Evolutionary conservation across 352 stramenopile species (phyloP), one percentile per base, ranked within the genome.

Genomic region (Globisporangium carolinianum): DNA sequence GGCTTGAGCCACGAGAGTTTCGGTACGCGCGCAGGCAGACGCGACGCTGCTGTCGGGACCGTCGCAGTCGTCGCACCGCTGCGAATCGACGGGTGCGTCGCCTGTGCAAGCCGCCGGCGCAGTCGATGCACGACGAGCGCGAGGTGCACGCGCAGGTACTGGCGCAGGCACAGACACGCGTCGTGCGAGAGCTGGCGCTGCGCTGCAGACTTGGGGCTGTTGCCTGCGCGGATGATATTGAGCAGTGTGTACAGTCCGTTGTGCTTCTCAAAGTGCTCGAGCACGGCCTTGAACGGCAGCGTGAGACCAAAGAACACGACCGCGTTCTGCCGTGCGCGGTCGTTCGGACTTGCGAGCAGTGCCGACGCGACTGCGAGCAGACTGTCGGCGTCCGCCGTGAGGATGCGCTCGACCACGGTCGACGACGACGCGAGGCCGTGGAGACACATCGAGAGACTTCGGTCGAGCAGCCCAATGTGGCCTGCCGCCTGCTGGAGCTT

Each of bases 221-320:
- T 93, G 7, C 81, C 83, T 5, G 84, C 79, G 18, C 85, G 81
- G 53, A 95, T 92, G 42, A 92, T 86, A 64, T 93, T 95, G 17
- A 95, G 55, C 15, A 95, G 60, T 9, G 75, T 90, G 58, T 95
- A 95, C 12, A 95, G 41, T 0, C 85, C 83, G n/a, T 95, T 79
- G 51, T 91, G 62, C 42, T 85, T 88, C 45, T 95, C 83, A 56
- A 95, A 95, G 56, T 83, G 84, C 38, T 95, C 85, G 32, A 93
- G 66, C 57, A 92, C 87, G 7, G 75, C 70, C 51, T 88, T 92
- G 54, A 93, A 95, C 14, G 70, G 65, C 24, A 95, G 58, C 5
- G 83, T 91, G 47, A 95, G 66, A 18, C 83, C 81, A 51, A 90
- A 95, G 58, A 92, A 95, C 14, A 93, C 79, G 8, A 95, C 81